These are phyloP conservation scores for Pascua sp. DNA, from an alignment of 1,284 basidiomycete genomes.

Conservation along the genomic window DNA sequence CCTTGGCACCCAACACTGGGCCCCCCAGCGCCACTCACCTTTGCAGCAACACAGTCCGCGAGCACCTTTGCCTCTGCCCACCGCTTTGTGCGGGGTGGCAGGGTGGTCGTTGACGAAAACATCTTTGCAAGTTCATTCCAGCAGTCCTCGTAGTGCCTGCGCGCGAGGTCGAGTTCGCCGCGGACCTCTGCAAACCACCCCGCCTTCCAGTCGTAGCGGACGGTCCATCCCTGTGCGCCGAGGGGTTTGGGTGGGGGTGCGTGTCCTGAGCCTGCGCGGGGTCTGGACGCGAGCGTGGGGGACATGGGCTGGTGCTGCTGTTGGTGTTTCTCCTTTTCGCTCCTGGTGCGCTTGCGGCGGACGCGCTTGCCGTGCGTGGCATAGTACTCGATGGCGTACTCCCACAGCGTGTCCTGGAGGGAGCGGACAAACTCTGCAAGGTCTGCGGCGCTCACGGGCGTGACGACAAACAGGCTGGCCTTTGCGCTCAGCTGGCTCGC, in stretches of 20 bases:
- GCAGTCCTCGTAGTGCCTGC: slow-evolving; percentile 90
- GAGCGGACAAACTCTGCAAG: slow-evolving; percentile 77
- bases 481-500: slow-evolving; percentile 84
- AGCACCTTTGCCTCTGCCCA: slow-evolving; percentile 99
- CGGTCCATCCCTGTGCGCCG: slow-evolving; percentile 83
- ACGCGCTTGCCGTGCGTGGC: slow-evolving; percentile 86
- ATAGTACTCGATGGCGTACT: slow-evolving; percentile 88
- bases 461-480: slow-evolving; percentile 89
- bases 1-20: too few species aligned
- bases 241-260: slow-evolving; percentile 56
- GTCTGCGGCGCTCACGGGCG: slow-evolving; percentile 77
- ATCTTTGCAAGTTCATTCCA: slow-evolving; percentile 75
- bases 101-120: slow-evolving; percentile 77
- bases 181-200: slow-evolving; percentile 92
- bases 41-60: slow-evolving; percentile 83
- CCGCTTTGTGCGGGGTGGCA: slow-evolving; percentile 88
- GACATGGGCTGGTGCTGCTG: too few species aligned
- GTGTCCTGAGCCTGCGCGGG: not conserved
- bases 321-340: not conserved
- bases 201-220: slow-evolving; percentile 96
- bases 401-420: slow-evolving; percentile 80
- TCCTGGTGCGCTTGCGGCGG: slow-evolving; percentile 65
- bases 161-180: slow-evolving; percentile 80
- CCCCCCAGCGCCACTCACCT: too few species aligned
- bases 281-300: not conserved